phyloP scores from a whole-genome alignment of 768 basidiomycete genomes.

The Chalciporus chontae region DNA sequence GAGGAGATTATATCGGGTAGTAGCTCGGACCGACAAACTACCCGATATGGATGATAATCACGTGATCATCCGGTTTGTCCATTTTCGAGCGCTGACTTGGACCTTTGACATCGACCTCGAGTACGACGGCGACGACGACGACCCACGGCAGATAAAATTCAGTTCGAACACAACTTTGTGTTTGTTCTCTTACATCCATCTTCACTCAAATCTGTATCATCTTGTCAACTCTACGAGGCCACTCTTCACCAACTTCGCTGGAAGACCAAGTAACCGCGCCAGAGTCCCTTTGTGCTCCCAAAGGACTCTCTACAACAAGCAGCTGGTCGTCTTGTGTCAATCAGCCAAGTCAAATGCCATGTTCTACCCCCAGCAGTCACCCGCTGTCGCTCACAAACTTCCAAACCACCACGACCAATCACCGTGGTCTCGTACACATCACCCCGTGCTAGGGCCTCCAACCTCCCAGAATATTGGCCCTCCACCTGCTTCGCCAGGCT shows the following conservation, averaged over 20 bases:
- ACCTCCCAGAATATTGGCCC: slow-evolving; percentile 47
- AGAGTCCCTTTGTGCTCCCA: slow-evolving; percentile 8
- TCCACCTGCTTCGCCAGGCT: slow-evolving; percentile 70
- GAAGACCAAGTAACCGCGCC: slow-evolving; percentile 5
- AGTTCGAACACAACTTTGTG: slow-evolving; percentile 15
- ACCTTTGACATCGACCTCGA: slow-evolving; percentile 13
- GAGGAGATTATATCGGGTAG: neutral
- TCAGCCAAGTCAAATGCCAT: slow-evolving; percentile 46
- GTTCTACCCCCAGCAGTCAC: slow-evolving; percentile 85
- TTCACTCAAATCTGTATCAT: slow-evolving; percentile 10
- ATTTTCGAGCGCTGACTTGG: slow-evolving; percentile 28
- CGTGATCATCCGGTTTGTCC: slow-evolving; percentile 12
- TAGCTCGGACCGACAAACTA: slow-evolving; percentile 10
- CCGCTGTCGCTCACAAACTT: slow-evolving; percentile 75
- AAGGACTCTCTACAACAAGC: slow-evolving; percentile 6
- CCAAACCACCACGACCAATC: slow-evolving; percentile 72
- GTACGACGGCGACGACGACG: slow-evolving; percentile 17
- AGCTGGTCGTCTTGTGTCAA: slow-evolving; percentile 4
- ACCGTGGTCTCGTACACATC: slow-evolving; percentile 66
- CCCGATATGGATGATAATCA: slow-evolving; percentile 20
- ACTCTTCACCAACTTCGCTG: slow-evolving; percentile 2
- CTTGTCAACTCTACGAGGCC: neutral
- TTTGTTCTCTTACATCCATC: slow-evolving; percentile 9
- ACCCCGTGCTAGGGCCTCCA: slow-evolving; percentile 47
- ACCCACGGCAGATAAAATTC: slow-evolving; percentile 14